Conservation (phyloP, 305 asterid genomes). For the Rubia occidens region DNA sequence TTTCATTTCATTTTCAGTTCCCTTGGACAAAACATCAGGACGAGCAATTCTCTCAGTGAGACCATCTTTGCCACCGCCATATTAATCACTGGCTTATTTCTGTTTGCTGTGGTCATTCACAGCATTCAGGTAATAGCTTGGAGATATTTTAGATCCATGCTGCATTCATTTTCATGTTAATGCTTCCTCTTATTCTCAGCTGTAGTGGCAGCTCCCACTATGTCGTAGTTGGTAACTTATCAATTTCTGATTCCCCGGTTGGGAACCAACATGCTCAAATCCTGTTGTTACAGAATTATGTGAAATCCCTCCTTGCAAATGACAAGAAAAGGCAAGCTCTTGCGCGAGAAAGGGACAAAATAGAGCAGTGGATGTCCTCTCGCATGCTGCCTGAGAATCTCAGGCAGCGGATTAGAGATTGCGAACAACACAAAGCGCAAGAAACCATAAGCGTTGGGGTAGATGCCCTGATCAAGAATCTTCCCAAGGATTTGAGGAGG, state of each 20-base stretch:
- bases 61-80: constrained; percentile 35
- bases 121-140: constrained; percentile 43
- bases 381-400: constrained; percentile 43
- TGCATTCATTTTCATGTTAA: neutral
- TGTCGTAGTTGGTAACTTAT: neutral
- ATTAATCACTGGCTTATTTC: constrained; percentile 42
- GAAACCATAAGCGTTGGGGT: constrained; percentile 58
- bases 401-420: constrained; percentile 42
- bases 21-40: constrained; percentile 52
- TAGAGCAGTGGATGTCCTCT: constrained; percentile 54
- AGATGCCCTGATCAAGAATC: constrained; percentile 42
- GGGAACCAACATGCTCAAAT: constrained; percentile 3
- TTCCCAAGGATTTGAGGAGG: constrained; percentile 59
- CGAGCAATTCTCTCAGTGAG: constrained; percentile 43
- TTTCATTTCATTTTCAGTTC: constrained; percentile 33
- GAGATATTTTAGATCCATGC: neutral
- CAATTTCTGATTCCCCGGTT: neutral
- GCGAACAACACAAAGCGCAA: constrained; percentile 56
- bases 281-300: constrained; percentile 35
- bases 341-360: too few species aligned
- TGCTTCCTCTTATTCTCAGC: neutral
- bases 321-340: constrained; percentile 30
- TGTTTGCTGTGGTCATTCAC: constrained; percentile 51
- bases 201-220: neutral
- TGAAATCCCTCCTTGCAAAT: constrained; percentile 41